Base-by-base conservation (phyloP, 2,329 filamentous ascomycete species). In the Phyllosticta capitalensis region DNA sequence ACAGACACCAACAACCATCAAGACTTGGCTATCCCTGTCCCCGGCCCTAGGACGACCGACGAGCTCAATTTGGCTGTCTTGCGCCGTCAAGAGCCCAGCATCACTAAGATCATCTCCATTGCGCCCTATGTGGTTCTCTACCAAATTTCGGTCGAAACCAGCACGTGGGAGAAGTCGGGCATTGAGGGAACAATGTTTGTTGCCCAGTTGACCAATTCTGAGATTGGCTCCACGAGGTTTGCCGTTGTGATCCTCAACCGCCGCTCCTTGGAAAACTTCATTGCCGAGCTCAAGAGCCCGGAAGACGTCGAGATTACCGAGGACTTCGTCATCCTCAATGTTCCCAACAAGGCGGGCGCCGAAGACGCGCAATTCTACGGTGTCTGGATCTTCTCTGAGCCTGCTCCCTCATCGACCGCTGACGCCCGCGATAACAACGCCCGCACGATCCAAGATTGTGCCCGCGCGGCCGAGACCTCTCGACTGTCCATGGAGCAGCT, bases 151-250 rank as follows among this genome's bases (percentile, higher is more conserved):
- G 79, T 83, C 53, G 74, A 79, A 4, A 80, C 83, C 2, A 77
- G 82, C 56, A 75, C 79, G 61, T 97, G 94, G 94, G 88, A 94
- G 70, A 95, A 95, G 77, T 83, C 83, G 52, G 88, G 86, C 59
- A 82, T 92, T 10, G 92, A 96, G 74, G 94, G 94, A 48, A 89
- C 90, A 12, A 78, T 97, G 64, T 99, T 97, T 72, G 83, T 97
- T 57, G 95, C 89, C 77, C 81, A 88, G 64, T 75, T 85, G 17
- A 65, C 65, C 2, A 67, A 69, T 6, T 67, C 65, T 3, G 61
- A 83, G 58, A 61, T 64, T 9, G 69, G 67, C 53, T 63, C 65
- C 14, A 69, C 75, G 52, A 71, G 76, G 22, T 79, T 75, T 65
- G 71, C 69, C 54, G 74, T 76, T 22, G 67, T 78, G 56, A 76